These are phyloP conservation scores for Avena sativa DNA, from an alignment of 176 grass and related monocot genomes.

Conservation along the genomic window DNA sequence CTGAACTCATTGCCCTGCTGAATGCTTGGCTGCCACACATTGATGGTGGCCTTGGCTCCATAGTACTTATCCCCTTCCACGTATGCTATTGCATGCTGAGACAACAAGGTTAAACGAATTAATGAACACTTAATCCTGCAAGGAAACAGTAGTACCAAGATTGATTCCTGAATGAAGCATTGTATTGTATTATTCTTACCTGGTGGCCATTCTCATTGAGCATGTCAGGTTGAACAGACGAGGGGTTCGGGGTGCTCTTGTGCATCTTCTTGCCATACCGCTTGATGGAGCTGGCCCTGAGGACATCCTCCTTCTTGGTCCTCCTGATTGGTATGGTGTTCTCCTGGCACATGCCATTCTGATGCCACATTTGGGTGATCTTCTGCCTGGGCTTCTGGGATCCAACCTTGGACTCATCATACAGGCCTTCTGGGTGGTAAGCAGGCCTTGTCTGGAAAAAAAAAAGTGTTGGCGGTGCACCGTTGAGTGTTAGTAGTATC, in stretches of 20 bases:
- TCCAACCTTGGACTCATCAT: conserved; percentile 64
- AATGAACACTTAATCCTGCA: not conserved
- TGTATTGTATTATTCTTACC: conserved; percentile 40
- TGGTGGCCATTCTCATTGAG: conserved; percentile 85
- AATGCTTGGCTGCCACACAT: conserved; percentile 90
- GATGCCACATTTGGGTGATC: conserved; percentile 69
- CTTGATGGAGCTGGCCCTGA: conserved; percentile 69
- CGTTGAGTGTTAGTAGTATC: conserved; percentile 16
- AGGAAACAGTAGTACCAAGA: conserved; percentile 4
- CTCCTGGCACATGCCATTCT: conserved; percentile 62
- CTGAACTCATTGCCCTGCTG: conserved; percentile 85
- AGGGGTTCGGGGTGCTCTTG: conserved; percentile 55
- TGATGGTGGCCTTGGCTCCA: conserved; percentile 88
- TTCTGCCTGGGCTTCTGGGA: conserved; percentile 44
- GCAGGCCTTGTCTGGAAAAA: conserved; percentile 69
- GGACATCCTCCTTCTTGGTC: conserved; percentile 64
- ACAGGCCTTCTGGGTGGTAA: conserved; percentile 69
- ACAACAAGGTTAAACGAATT: conserved; percentile 14
- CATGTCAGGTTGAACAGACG: conserved; percentile 66
- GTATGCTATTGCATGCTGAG: conserved; percentile 87
- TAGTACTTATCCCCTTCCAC: conserved; percentile 86
- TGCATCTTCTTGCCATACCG: conserved; percentile 71
- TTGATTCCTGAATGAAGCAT: conserved; percentile 20
- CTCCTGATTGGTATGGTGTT: conserved; percentile 70
- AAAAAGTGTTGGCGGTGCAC: conserved; percentile 18